phyloP scores from a whole-genome alignment of 176 grass and related monocot genomes.

The Themeda triandra region DNA sequence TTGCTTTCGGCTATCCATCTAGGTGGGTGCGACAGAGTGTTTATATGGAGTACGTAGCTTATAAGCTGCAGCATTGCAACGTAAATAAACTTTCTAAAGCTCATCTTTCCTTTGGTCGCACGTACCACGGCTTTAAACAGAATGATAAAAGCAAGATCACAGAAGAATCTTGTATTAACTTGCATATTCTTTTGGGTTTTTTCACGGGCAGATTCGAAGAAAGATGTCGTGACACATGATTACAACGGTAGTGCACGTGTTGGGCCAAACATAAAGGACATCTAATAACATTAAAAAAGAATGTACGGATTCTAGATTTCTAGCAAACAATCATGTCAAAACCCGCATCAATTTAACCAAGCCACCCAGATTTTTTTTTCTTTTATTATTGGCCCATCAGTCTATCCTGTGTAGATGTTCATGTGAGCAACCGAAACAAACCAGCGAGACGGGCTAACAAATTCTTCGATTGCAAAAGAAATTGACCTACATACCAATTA shows the following conservation, averaged over 20 bases:
- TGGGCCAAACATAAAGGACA: background rate
- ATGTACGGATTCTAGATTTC: background rate
- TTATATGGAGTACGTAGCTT: background rate
- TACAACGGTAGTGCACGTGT: constrained; percentile 35
- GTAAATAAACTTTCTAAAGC: background rate
- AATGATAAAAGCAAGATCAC: background rate
- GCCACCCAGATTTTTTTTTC: background rate
- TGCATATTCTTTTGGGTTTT: background rate
- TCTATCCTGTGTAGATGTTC: too few species aligned
- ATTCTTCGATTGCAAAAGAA: too few species aligned
- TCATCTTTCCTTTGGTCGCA: constrained; percentile 27
- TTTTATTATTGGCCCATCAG: background rate
- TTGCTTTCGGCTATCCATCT: constrained; percentile 36
- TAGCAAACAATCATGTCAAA: background rate
- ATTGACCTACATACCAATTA: too few species aligned
- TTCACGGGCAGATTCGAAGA: background rate
- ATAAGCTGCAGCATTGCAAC: background rate
- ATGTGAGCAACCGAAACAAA: background rate
- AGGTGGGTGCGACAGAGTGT: background rate
- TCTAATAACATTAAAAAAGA: background rate
- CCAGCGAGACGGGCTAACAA: too few species aligned
- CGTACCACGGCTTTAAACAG: constrained; percentile 1
- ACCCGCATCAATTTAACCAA: background rate
- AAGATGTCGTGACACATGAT: constrained; percentile 24
- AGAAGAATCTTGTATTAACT: constrained; percentile 16